These are phyloP conservation scores for Plectosphaerella sp. DNA, from an alignment of 2,329 filamentous ascomycete genomes.

Conservation along the genomic window DNA sequence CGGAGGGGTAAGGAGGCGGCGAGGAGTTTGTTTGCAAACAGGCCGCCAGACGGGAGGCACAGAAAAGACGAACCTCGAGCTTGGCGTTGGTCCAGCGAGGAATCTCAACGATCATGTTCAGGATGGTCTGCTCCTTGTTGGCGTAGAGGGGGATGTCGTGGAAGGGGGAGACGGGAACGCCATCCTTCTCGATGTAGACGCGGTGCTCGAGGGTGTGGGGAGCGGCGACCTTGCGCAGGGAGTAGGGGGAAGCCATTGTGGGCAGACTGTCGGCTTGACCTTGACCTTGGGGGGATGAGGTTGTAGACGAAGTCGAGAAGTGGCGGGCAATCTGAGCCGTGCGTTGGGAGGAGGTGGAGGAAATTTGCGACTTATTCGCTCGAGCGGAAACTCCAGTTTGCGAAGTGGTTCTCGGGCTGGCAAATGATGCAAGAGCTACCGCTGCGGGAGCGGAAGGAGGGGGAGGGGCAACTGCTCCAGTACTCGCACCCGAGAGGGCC, in stretches of 20 bases:
- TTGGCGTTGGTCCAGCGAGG: constrained; percentile 99
- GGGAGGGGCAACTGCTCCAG: constrained; percentile 20
- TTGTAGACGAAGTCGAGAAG: constrained; percentile 30
- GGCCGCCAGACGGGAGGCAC: constrained; percentile 3
- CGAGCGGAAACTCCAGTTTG: constrained; percentile 6
- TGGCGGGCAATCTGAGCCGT: constrained; percentile 53
- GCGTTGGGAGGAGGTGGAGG: constrained; percentile 45
- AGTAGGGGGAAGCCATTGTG: constrained; percentile 64
- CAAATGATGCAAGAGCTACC: constrained; percentile 16
- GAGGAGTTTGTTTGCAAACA: constrained; percentile 2
- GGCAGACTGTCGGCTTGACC: constrained; percentile 12
- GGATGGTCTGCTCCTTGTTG: constrained; percentile 89
- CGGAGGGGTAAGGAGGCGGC: neutral
- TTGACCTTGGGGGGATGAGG: constrained; percentile 15
- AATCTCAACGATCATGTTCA: constrained; percentile 99
- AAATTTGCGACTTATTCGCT: constrained; percentile 33
- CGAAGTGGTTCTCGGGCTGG: constrained; percentile 11
- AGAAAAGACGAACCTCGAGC: constrained; percentile 70
- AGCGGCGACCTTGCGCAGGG: constrained; percentile 79
- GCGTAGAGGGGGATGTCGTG: constrained; percentile 98
- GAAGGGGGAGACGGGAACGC: constrained; percentile 88
- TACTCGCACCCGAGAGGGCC: neutral
- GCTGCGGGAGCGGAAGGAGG: constrained; percentile 16
- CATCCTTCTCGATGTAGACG: constrained; percentile 97
- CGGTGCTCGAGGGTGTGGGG: constrained; percentile 95